Evolutionary conservation across 164 flowering plant species (phyloP).

Genomic region (Cinnamomum micranthum): DNA sequence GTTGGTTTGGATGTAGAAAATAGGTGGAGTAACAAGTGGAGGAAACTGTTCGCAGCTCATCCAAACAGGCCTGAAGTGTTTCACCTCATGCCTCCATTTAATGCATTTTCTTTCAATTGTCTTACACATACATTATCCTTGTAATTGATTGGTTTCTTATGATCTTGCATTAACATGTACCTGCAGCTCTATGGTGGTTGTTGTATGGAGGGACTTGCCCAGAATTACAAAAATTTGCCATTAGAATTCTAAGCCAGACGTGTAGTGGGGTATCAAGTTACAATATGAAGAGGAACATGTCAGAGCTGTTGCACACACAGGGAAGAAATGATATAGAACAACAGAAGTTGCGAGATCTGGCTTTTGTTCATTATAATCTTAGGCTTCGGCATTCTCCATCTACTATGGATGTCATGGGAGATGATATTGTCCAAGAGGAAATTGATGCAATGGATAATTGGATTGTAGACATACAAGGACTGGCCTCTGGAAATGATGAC

Average conservation of each 20-base stretch:
- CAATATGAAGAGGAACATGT: constrained; percentile 37
- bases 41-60: no score
- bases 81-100: no score
- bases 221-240: constrained; percentile 53
- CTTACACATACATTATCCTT: background rate
- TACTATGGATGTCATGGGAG: background rate
- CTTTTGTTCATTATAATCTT: constrained; percentile 35
- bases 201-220: constrained; percentile 47
- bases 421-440: constrained; percentile 13
- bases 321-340: constrained; percentile 39
- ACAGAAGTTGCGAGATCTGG: constrained; percentile 23
- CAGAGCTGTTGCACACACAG: constrained; percentile 36
- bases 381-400: constrained; percentile 19
- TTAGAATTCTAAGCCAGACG: constrained; percentile 50
- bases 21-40: no score
- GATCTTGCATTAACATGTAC: constrained; percentile 8
- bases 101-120: no score
- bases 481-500: constrained; percentile 3
- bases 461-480: constrained; percentile 18
- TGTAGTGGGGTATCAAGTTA: constrained; percentile 47
- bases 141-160: constrained; percentile 1
- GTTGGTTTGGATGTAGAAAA: no score
- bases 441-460: constrained; percentile 28
- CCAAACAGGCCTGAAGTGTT: no score
- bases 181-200: constrained; percentile 67